These are phyloP conservation scores for Ilyonectria sp. DNA, from an alignment of 2,329 filamentous ascomycete species.

Conservation along the genomic window DNA sequence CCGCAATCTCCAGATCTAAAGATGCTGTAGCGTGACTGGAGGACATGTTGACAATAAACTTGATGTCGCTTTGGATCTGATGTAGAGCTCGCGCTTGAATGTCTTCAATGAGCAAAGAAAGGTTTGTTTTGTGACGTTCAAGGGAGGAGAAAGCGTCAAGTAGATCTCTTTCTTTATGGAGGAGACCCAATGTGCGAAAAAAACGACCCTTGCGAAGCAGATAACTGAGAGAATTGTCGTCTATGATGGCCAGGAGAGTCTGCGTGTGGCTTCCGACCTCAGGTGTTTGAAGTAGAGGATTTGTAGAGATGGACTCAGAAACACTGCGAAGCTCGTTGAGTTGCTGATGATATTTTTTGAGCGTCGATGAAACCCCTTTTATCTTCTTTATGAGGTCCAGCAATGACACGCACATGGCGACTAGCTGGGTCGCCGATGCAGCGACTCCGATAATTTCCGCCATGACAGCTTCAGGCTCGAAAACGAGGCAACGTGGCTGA, in stretches of 20 bases:
- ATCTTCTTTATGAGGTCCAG: slow-evolving; percentile 41
- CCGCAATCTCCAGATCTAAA: not conserved
- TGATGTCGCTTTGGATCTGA: slow-evolving; percentile 25
- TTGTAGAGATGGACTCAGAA: slow-evolving; percentile 37
- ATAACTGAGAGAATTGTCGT: slow-evolving; percentile 26
- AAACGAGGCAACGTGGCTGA: slow-evolving; percentile 15
- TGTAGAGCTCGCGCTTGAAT: slow-evolving; percentile 59
- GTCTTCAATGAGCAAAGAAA: slow-evolving; percentile 27
- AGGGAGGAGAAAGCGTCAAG: slow-evolving; percentile 33
- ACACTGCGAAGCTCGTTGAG: slow-evolving; percentile 40
- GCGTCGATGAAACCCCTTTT: slow-evolving; percentile 38
- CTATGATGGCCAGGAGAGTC: slow-evolving; percentile 32
- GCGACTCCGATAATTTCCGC: slow-evolving; percentile 44
- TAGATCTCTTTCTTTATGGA: slow-evolving; percentile 33
- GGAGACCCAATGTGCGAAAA: not conserved
- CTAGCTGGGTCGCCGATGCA: slow-evolving; percentile 40
- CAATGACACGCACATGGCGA: slow-evolving; percentile 29
- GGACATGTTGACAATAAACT: slow-evolving; percentile 10
- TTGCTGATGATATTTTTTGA: slow-evolving; percentile 39
- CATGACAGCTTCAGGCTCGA: slow-evolving; percentile 29
- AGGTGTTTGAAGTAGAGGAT: slow-evolving; percentile 43
- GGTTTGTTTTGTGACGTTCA: slow-evolving; percentile 38
- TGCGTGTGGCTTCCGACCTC: slow-evolving; percentile 34
- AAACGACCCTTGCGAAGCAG: not conserved
- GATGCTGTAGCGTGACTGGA: too few species aligned